phyloP scores from a whole-genome alignment of 2,329 filamentous ascomycete species.

The Botryosphaeria agaves region DNA sequence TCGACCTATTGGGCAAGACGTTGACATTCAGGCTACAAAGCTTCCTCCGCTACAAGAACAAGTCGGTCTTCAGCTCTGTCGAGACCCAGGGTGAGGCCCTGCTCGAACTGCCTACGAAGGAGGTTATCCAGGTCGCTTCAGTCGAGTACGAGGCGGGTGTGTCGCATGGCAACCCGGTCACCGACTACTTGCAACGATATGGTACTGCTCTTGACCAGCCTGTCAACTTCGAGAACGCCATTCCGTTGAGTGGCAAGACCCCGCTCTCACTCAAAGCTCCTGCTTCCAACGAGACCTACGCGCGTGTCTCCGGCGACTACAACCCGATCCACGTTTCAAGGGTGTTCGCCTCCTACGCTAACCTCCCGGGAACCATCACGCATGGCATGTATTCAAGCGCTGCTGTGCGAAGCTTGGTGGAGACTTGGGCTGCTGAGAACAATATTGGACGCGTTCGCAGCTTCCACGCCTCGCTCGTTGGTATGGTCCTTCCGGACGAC shows the following conservation, averaged over 20 bases:
- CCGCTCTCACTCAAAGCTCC: conserved; percentile 79
- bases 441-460: conserved; percentile 92
- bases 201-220: conserved; percentile 90
- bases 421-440: conserved; percentile 98
- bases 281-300: conserved; percentile 94
- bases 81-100: conserved; percentile 86
- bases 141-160: conserved; percentile 86
- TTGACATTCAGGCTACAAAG: conserved; percentile 91
- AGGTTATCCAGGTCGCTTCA: conserved; percentile 91
- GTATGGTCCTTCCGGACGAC: conserved; percentile 96
- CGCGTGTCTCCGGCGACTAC: conserved; percentile 92
- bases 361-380: conserved; percentile 90
- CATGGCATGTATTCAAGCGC: conserved; percentile 99
- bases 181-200: conserved; percentile 87
- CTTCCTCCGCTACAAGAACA: conserved; percentile 87
- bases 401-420: conserved; percentile 83
- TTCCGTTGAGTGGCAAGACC: conserved; percentile 83
- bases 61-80: conserved; percentile 76
- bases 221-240: conserved; percentile 92
- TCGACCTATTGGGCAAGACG: conserved; percentile 81
- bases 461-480: conserved; percentile 92
- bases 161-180: conserved; percentile 90
- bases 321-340: conserved; percentile 98
- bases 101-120: conserved; percentile 88
- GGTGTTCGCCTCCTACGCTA: conserved; percentile 90